These are phyloP conservation scores for Fistulina hepatica DNA, from an alignment of 1,284 basidiomycete genomes.

Conservation along the genomic window DNA sequence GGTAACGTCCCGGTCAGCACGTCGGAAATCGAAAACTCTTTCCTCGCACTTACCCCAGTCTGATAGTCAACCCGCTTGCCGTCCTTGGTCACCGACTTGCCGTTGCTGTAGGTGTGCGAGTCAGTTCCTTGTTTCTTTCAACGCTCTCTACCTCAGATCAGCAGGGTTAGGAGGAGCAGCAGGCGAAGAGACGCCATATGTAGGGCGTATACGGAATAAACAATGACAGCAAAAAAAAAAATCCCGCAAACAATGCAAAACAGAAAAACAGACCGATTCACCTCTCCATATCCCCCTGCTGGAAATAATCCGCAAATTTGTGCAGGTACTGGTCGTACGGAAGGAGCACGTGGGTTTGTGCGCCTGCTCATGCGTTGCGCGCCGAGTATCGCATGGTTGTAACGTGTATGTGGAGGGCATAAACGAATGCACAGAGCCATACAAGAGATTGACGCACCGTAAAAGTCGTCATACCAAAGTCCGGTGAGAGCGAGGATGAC, in stretches of 20 bases:
- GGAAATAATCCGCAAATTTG: conserved; percentile 99
- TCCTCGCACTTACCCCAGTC: conserved; percentile 64
- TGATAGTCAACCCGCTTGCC: conserved; percentile 91
- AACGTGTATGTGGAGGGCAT: conserved; percentile 1
- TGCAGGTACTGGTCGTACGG: conserved; percentile 99
- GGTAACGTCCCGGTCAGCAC: no score
- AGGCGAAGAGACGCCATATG: no score
- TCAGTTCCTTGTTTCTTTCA: no score
- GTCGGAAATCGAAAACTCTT: background rate
- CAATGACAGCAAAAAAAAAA: no score
- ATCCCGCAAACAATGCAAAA: no score
- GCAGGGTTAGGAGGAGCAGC: no score
- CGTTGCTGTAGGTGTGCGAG: no score
- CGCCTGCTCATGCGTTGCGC: conserved; percentile 29
- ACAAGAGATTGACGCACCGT: conserved; percentile 36
- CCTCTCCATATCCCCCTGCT: conserved; percentile 99
- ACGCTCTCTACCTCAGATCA: no score
- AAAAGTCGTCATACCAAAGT: conserved; percentile 99
- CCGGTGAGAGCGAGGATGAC: conserved; percentile 88
- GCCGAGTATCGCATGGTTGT: no score
- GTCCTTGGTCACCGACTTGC: conserved; percentile 91
- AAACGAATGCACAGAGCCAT: conserved; percentile 1
- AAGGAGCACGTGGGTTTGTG: conserved; percentile 90
- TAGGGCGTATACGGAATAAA: no score
- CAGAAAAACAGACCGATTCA: no score